Evolutionary conservation across 1,284 basidiomycete genomes (phyloP).

Genomic region (Rhodotorula sp.): DNA sequence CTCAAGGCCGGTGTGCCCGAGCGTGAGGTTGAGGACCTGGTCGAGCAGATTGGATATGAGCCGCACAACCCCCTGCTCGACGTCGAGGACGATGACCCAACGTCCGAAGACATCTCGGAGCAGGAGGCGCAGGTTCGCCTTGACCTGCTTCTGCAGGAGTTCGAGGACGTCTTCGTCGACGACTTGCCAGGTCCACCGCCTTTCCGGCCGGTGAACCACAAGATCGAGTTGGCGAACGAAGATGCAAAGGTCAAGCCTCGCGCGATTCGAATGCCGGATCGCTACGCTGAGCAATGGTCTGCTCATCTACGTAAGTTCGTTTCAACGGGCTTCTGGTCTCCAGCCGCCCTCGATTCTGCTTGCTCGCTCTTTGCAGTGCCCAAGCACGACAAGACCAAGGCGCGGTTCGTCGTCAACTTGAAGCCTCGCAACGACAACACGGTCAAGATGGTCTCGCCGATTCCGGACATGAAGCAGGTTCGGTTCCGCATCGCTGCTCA

Average conservation of each 20-base stretch:
- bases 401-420: conserved; percentile 22
- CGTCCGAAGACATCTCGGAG: neutral
- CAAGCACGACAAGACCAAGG: conserved; percentile 9
- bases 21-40: neutral
- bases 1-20: neutral
- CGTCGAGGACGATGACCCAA: conserved; percentile 3
- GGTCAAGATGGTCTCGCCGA: conserved; percentile 48
- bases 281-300: conserved; percentile 2
- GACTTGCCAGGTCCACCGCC: conserved; percentile 11
- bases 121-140: neutral
- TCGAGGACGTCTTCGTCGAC: conserved; percentile 11
- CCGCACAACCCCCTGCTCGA: conserved; percentile 19
- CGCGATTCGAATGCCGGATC: conserved; percentile 7
- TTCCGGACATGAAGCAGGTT: conserved; percentile 51
- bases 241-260: neutral
- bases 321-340: conserved; percentile 7
- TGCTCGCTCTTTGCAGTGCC: conserved; percentile 17
- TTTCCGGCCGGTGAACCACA: conserved; percentile 12
- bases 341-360: conserved; percentile 10
- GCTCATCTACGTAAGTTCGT: conserved; percentile 14
- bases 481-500: conserved; percentile 42
- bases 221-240: neutral
- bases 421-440: conserved; percentile 50
- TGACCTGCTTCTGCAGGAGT: neutral
- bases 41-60: conserved; percentile 10